Evolutionary conservation across 2,329 filamentous ascomycete species (phyloP), one percentile per base, ranked within the genome.

Genomic region (Amphichorda felina): DNA sequence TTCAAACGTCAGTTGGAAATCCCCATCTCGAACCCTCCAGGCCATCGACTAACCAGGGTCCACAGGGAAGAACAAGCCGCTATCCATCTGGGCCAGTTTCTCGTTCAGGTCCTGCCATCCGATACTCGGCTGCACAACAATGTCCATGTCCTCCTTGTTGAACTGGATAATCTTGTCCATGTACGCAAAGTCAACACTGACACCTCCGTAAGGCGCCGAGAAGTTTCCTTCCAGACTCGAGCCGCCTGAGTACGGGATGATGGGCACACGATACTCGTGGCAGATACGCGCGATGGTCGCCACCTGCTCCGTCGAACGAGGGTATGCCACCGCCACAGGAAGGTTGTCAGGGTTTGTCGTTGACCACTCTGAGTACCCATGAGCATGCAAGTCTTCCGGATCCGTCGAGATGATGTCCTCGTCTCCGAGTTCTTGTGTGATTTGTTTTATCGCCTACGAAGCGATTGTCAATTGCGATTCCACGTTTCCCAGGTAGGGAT

Each of bases 21-120:
- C 7, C 17, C 19, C 30, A 9, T 32, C 17, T n/a, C 8, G 4
- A 18, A 13, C 30, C 11, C 14, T 15, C n/a, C n/a, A 4, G 8
- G 28, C 9, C 7, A 14, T 16, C 28, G n/a, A 53, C 62, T 42
- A 45, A 53, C 83, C 83, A 10, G 88, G 88, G 49, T 95, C 88
- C 10, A 94, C 79, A 1, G 88, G 88, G 52, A 94, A 93, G 61
- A 94, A 94, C 2, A 95, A 71, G 0, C 84, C 84, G 4, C 74
- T 79, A 27, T 73, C 68, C 56, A 81, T 74, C 49, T 82, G 76
- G 33, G 76, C 68, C 31, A 79, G 54, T 46, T 74, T 61, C 43
- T 81, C 75, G 48, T 95, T 95, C 39, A 95, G 61, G 35, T 82
- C 76, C 70, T 93, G 87, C 87, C 87, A 95, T n/a, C 82, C 80